phyloP scores from a whole-genome alignment of 192 early-diverging fungal genomes.

The Dimargaris cristalligena region DNA sequence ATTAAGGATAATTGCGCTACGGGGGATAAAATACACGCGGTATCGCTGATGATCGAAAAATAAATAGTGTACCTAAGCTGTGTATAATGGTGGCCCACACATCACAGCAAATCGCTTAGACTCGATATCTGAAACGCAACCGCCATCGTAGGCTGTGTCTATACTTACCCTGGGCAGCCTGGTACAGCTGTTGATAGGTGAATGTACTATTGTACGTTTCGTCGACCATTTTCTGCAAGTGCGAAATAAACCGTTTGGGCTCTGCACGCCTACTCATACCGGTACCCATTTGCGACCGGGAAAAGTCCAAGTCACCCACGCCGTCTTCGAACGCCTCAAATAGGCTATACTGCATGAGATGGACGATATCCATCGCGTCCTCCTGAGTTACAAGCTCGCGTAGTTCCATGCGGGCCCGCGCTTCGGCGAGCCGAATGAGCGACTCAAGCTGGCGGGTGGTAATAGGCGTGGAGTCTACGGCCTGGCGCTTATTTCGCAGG shows the following conservation, averaged over 20 bases:
- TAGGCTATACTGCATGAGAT: constrained; percentile 56
- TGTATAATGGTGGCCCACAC: too few relatives aligned
- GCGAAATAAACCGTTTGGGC: constrained; percentile 40
- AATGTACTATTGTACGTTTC: constrained; percentile 49
- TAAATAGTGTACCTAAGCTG: too few relatives aligned
- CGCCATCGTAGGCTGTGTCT: too few relatives aligned
- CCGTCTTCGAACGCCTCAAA: constrained; percentile 43
- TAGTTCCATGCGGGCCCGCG: constrained; percentile 57
- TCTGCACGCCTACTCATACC: constrained; percentile 34
- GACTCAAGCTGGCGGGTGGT: constrained; percentile 74
- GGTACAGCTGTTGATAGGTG: constrained; percentile 41
- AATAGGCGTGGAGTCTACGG: constrained; percentile 51
- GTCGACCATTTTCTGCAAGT: constrained; percentile 36
- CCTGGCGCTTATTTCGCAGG: constrained; percentile 41
- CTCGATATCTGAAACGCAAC: background rate
- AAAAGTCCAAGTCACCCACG: constrained; percentile 34
- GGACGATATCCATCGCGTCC: constrained; percentile 61
- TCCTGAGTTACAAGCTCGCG: constrained; percentile 46
- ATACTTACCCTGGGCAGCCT: constrained; percentile 28
- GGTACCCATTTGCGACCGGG: constrained; percentile 39
- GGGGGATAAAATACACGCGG: too few relatives aligned
- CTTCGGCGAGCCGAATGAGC: constrained; percentile 57
- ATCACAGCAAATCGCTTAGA: too few relatives aligned
- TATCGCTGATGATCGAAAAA: too few relatives aligned
- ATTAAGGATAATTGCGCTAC: too few relatives aligned